phyloP scores from a whole-genome alignment of 768 basidiomycete species.

The Astraeus odoratus region DNA sequence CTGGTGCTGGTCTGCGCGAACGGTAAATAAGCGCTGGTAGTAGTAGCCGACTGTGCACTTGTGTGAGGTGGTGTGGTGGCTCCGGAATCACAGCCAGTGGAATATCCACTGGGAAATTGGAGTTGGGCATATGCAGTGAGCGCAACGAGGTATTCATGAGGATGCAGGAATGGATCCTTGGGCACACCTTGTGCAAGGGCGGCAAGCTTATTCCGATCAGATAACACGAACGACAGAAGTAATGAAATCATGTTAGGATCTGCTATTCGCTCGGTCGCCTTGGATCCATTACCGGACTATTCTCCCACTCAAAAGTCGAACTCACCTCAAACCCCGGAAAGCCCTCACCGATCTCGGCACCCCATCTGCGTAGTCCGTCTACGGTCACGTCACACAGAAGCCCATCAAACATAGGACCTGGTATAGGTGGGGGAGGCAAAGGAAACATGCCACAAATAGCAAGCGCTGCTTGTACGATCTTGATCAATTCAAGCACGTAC shows the following conservation, averaged over 20 bases:
- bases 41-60: too few relatives aligned
- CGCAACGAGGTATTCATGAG: conserved; percentile 46
- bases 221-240: conserved; percentile 61
- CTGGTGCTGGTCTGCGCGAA: neutral
- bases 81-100: neutral
- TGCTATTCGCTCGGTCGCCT: conserved; percentile 67
- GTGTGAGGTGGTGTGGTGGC: too few relatives aligned
- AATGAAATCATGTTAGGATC: conserved; percentile 69
- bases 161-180: conserved; percentile 76
- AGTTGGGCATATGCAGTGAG: conserved; percentile 30
- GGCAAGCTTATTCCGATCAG: conserved; percentile 63
- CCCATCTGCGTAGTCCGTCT: conserved; percentile 65
- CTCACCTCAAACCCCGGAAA: conserved; percentile 54
- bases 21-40: neutral
- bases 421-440: conserved; percentile 12
- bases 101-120: conserved; percentile 6
- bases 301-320: conserved; percentile 3
- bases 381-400: conserved; percentile 74
- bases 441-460: conserved; percentile 64
- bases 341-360: conserved; percentile 54
- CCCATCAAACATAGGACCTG: conserved; percentile 41
- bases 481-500: conserved; percentile 71
- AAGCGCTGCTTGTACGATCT: conserved; percentile 65
- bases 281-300: conserved; percentile 1
- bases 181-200: conserved; percentile 45